Evolutionary conservation across 176 grass and related monocot species (phyloP).

Genomic region (Echinochloa phyllopogon): DNA sequence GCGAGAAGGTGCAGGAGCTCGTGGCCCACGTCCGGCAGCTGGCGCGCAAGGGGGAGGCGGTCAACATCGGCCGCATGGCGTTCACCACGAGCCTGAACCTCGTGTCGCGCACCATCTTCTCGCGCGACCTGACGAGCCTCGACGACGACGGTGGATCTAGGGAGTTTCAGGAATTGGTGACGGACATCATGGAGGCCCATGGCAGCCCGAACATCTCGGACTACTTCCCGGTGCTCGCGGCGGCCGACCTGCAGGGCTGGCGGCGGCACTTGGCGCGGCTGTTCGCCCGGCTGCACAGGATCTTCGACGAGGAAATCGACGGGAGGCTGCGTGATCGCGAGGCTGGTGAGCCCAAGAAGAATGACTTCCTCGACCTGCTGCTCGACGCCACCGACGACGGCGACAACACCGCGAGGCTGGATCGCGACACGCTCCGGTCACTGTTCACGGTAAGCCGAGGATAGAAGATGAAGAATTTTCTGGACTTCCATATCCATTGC

Average conservation of each 20-base stretch:
- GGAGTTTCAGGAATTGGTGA: constrained; percentile 41
- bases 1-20: constrained; percentile 9
- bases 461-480: no score
- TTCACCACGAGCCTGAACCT: constrained; percentile 55
- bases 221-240: constrained; percentile 59
- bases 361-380: constrained; percentile 56
- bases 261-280: background rate
- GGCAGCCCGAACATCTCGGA: constrained; percentile 56
- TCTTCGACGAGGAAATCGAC: constrained; percentile 59
- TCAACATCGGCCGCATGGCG: constrained; percentile 42
- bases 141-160: constrained; percentile 30
- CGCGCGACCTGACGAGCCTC: constrained; percentile 36
- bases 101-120: constrained; percentile 54
- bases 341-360: background rate
- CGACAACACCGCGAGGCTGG: constrained; percentile 8
- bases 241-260: constrained; percentile 56
- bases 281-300: constrained; percentile 20
- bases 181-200: constrained; percentile 24
- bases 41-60: background rate
- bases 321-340: constrained; percentile 1
- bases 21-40: constrained; percentile 9
- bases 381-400: constrained; percentile 29
- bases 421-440: constrained; percentile 42
- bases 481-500: background rate
- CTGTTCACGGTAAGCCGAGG: constrained; percentile 36